These are phyloP conservation scores for Solanum corneliomulleri DNA, from an alignment of 257 asterid species.

Conservation along the genomic window DNA sequence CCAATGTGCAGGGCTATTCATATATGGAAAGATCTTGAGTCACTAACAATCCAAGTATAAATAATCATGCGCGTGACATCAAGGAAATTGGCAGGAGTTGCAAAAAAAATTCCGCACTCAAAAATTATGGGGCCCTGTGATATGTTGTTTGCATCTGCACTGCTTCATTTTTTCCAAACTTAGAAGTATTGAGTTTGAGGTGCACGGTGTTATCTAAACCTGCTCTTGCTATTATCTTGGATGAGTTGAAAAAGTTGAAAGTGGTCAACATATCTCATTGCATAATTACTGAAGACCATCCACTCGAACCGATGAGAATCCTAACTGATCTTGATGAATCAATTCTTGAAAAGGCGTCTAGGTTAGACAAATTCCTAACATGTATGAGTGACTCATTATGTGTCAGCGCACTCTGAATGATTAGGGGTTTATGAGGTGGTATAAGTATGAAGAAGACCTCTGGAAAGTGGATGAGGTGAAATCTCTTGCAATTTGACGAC, in stretches of 20 bases:
- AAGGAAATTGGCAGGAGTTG: slow-evolving; percentile 48
- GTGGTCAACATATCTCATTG: slow-evolving; percentile 83
- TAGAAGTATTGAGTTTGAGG: slow-evolving; percentile 59
- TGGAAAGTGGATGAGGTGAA: slow-evolving; percentile 71
- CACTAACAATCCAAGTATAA: slow-evolving; percentile 66
- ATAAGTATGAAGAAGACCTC: slow-evolving; percentile 54
- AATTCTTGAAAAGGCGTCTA: slow-evolving; percentile 29
- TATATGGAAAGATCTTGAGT: slow-evolving; percentile 54
- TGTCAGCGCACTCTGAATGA: slow-evolving; percentile 58
- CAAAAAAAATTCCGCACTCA: slow-evolving; percentile 42
- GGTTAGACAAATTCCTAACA: slow-evolving; percentile 36
- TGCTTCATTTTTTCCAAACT: slow-evolving; percentile 38
- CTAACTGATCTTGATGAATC: slow-evolving; percentile 29
- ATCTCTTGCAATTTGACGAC: slow-evolving; percentile 47
- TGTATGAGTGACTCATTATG: slow-evolving; percentile 45
- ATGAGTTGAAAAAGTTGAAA: slow-evolving; percentile 38
- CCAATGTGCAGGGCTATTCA: slow-evolving; percentile 52
- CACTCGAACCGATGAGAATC: slow-evolving; percentile 24
- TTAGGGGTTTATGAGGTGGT: slow-evolving; percentile 77
- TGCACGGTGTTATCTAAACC: slow-evolving; percentile 42
- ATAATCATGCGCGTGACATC: slow-evolving; percentile 43
- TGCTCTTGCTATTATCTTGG: slow-evolving; percentile 43
- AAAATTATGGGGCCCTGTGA: slow-evolving; percentile 73
- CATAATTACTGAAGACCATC: slow-evolving; percentile 33
- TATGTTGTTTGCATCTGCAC: slow-evolving; percentile 34